Conservation (phyloP, 139 green algal species). For the Chlorella sp. region DNA sequence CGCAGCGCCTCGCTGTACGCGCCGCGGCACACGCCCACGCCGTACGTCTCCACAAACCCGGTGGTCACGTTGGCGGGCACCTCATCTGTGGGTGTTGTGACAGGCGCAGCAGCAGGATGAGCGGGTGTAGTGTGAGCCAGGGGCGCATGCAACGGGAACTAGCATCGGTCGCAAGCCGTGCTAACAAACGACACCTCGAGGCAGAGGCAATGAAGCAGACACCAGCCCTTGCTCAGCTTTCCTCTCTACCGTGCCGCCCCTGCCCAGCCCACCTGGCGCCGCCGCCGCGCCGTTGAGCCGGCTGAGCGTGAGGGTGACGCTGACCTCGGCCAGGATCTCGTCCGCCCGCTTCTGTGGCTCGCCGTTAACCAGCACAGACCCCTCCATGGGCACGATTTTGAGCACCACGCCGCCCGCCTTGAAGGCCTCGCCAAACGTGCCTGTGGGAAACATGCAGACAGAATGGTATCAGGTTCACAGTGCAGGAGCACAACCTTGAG, state of each 20-base stretch:
- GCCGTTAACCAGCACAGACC: slow-evolving; percentile 49
- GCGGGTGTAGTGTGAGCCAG: not conserved
- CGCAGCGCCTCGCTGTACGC: slow-evolving; percentile 55
- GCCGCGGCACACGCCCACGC: slow-evolving; percentile 72
- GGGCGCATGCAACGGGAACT: not conserved
- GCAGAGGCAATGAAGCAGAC: not conserved
- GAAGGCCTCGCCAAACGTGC: slow-evolving; percentile 95
- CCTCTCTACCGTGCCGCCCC: not conserved
- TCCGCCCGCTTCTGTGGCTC: slow-evolving; percentile 67
- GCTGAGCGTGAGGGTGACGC: slow-evolving; percentile 72
- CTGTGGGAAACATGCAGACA: not conserved
- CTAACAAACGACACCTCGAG: no score
- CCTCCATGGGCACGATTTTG: slow-evolving; percentile 97
- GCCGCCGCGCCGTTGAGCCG: not conserved
- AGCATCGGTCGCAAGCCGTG: no score
- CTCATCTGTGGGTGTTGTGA: slow-evolving; percentile 2
- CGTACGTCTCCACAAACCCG: slow-evolving; percentile 76
- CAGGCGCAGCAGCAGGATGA: not conserved
- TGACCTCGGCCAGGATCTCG: slow-evolving; percentile 82
- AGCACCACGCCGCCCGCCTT: slow-evolving; percentile 65
- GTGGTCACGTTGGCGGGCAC: slow-evolving; percentile 55
- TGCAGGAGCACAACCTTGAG: slow-evolving; percentile 96
- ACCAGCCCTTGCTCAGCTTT: not conserved
- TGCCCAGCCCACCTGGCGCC: not conserved
- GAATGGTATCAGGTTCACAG: no score